Conservation (phyloP, 2,329 filamentous ascomycete species). For the Fusarium devonianum region DNA sequence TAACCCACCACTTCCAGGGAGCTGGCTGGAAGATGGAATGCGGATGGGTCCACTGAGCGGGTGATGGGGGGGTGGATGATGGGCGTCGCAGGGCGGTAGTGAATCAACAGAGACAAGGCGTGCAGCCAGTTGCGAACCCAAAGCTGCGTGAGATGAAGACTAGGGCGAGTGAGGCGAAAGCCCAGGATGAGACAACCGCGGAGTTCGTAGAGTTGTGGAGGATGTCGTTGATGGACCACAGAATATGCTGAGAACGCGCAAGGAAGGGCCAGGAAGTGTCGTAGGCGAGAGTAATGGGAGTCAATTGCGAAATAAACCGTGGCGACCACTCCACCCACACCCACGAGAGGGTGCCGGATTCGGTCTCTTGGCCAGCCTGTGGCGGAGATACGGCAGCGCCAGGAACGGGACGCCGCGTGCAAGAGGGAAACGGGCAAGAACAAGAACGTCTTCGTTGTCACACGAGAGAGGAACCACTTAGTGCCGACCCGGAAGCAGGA, state of each 20-base stretch:
- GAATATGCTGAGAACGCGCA: not conserved
- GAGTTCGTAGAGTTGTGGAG: not conserved
- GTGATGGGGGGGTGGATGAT: conserved; percentile 27
- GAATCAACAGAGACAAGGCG: conserved; percentile 23
- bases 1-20: conserved; percentile 36
- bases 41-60: conserved; percentile 36
- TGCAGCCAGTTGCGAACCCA: conserved; percentile 11
- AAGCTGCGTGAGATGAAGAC: conserved; percentile 13
- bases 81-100: conserved; percentile 17
- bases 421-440: conserved; percentile 5
- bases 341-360: conserved; percentile 37
- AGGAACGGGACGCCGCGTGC: conserved; percentile 16
- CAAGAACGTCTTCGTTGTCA: conserved; percentile 3
- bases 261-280: conserved; percentile 11
- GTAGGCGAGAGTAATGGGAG: conserved; percentile 2
- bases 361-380: conserved; percentile 27
- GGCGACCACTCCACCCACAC: conserved; percentile 13
- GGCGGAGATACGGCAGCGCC: conserved; percentile 27
- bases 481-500: not conserved
- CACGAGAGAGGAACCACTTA: not conserved
- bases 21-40: conserved; percentile 37
- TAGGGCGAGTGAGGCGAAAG: conserved; percentile 14
- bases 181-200: conserved; percentile 15
- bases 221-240: conserved; percentile 6
- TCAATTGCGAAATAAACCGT: conserved; percentile 9